Base-by-base conservation (phyloP, 2,329 filamentous ascomycete genomes). In the Penicillium sp. region DNA sequence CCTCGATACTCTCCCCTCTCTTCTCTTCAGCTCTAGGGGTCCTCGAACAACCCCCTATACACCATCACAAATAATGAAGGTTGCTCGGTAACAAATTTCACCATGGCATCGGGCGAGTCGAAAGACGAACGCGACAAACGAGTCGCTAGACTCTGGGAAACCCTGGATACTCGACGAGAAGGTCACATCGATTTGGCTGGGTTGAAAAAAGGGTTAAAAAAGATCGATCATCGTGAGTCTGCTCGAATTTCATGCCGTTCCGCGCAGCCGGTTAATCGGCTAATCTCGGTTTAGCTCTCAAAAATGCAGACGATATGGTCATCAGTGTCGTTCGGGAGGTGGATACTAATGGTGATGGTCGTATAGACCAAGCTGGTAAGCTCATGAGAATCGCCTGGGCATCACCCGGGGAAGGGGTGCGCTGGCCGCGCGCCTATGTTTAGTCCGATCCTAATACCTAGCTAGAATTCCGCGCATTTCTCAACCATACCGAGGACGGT, bases 301-400 rank as follows among this genome's bases (percentile, higher is more conserved):
- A 97, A 79, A 94, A 97, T 80, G 94, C 94, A 70, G 89, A 96
- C 73, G 79, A 84, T 35, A 85, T 97, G 79, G 81, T 99, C 59
- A 83, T 84, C 68, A 86, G 89, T 67, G 89, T 97, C 54, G 82
- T 97, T 70, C 81, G 82, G 61, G 83, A 87, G 57, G 91, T 97
- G 59, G 94, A 99, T 70, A 88, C 86, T 54, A 91, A 92, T 69
- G 84, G 86, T 26, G 91, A 97, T 73, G 91, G 93, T 60, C 87
- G 86, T 67, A 97, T 99, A 65, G 88, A 95, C 74, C 97, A 90
- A 71, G 84, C 91, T 76, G 91, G 91, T 94, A 80, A 70, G 81
- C 57, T 56, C 56, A 44, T 51, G 55, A 60, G 51, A 58, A 46
- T 51, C 47, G 32, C 45, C 41, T 53, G 53, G 40, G 57, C 49